phyloP scores from a whole-genome alignment of 306 rosid species.

The Medicago ruthenica region DNA sequence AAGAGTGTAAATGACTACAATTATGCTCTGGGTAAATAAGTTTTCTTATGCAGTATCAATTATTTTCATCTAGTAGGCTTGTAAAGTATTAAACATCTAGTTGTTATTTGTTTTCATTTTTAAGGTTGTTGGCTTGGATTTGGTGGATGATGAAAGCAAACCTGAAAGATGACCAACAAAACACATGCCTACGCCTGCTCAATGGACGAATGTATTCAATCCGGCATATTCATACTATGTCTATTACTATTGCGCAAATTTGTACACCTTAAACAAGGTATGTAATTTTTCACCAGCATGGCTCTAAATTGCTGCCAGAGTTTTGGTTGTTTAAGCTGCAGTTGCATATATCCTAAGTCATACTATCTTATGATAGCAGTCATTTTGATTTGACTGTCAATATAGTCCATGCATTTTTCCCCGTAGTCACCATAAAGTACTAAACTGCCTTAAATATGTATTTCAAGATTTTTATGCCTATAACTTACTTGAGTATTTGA shows the following conservation, averaged over 20 bases:
- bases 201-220: constrained; percentile 95
- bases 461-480: constrained; percentile 7
- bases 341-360: constrained; percentile 15
- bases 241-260: constrained; percentile 96
- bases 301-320: background rate
- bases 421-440: background rate
- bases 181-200: constrained; percentile 95
- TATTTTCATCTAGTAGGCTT: background rate
- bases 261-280: constrained; percentile 91
- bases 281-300: constrained; percentile 27
- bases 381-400: background rate
- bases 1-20: background rate
- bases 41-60: constrained; percentile 20
- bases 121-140: constrained; percentile 93
- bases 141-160: constrained; percentile 96
- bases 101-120: constrained; percentile 36
- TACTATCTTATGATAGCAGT: constrained; percentile 10
- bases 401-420: constrained; percentile 4
- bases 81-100: background rate
- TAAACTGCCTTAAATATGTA: background rate
- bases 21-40: constrained; percentile 12
- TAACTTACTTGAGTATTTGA: no score
- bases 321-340: background rate
- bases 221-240: constrained; percentile 95
- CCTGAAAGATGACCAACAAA: constrained; percentile 99